phyloP scores from a whole-genome alignment of 139 green algal genomes.

The Tetradesmus obliquus region DNA sequence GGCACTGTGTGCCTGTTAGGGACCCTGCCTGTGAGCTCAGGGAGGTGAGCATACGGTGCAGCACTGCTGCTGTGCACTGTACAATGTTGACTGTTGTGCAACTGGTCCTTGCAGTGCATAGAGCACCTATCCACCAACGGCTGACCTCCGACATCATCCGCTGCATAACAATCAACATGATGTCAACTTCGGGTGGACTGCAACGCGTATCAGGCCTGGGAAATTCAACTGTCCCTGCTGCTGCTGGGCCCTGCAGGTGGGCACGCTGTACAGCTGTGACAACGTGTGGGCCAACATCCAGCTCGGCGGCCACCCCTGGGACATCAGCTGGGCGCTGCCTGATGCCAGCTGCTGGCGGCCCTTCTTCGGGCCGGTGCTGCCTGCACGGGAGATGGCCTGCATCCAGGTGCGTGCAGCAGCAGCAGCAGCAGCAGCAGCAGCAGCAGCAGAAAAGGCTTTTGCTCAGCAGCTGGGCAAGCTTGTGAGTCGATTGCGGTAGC shows the following conservation, averaged over 20 bases:
- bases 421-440: too few species aligned
- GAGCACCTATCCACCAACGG: too few species aligned
- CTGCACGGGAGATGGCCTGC: slow-evolving; percentile 57
- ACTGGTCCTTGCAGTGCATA: too few species aligned
- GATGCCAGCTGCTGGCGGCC: slow-evolving; percentile 46
- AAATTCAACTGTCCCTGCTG: too few species aligned
- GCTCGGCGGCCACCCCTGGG: slow-evolving; percentile 58
- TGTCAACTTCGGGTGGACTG: too few species aligned
- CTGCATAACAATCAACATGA: too few species aligned
- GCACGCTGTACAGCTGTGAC: slow-evolving; percentile 61
- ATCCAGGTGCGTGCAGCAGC: slow-evolving; percentile 53
- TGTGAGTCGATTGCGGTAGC: too few species aligned
- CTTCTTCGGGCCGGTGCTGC: slow-evolving; percentile 61
- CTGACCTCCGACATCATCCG: too few species aligned
- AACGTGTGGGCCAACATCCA: slow-evolving; percentile 80
- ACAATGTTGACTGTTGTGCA: not conserved
- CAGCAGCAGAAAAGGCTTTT: not conserved
- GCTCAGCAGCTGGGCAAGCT: too few species aligned
- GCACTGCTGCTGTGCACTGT: not conserved
- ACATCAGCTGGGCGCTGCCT: slow-evolving; percentile 66
- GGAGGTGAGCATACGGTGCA: slow-evolving; percentile 52
- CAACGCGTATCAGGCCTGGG: too few species aligned
- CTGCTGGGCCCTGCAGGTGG: slow-evolving; percentile 56
- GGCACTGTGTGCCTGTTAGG: slow-evolving; percentile 49
- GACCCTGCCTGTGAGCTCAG: slow-evolving; percentile 65